Evolutionary conservation across 768 basidiomycete species (phyloP), one percentile per base, ranked within the genome.

Genomic region (Mrakia hoshinonis): DNA sequence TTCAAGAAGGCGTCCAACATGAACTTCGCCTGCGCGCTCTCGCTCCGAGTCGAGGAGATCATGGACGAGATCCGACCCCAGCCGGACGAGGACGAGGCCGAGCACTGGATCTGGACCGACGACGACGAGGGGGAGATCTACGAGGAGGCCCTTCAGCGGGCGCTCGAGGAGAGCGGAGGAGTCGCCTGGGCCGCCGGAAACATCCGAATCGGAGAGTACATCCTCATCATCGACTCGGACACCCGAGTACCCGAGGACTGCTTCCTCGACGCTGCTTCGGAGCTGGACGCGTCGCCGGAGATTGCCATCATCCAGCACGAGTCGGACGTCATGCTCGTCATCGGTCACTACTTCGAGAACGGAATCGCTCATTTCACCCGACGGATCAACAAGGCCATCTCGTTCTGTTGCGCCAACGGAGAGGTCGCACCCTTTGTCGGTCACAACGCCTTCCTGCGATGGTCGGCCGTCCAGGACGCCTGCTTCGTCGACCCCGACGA

Each of bases 1-100:
- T 95, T 95, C 84, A 95, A 95, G 83, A 95, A 95, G 64, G 91
- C 91, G 0, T 87, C 87, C 20, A 95, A 95, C 80, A 87, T 94
- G 88, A 95, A 94, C 77, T 92, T 88, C 75, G 90, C 85, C 0
- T 82, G 84, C n/a, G 80, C 86, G 75, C 82, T 91, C 6, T 87
- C 87, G 5, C 81, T 91, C 36, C 84, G 86, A 66, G 78, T 85
- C 74, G 85, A 86, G 76, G 82, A 83, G 71, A 78, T 82, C 60
- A 80, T 84, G 76, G 79, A 79, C 58, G 77, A 74, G 0, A 75
- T 83, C 69, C 84, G 83, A 77, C 83, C 86, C 60, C 81, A 81
- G 11, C 75, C 76, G n/a, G 80, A 87, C 0, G 75, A 75, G 29
- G 69, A 47, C 77, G 80, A 72, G 24, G 74, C 20, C 80, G 77